Conservation (phyloP, 2,329 filamentous ascomycete genomes). For the Xylaria sp. region DNA sequence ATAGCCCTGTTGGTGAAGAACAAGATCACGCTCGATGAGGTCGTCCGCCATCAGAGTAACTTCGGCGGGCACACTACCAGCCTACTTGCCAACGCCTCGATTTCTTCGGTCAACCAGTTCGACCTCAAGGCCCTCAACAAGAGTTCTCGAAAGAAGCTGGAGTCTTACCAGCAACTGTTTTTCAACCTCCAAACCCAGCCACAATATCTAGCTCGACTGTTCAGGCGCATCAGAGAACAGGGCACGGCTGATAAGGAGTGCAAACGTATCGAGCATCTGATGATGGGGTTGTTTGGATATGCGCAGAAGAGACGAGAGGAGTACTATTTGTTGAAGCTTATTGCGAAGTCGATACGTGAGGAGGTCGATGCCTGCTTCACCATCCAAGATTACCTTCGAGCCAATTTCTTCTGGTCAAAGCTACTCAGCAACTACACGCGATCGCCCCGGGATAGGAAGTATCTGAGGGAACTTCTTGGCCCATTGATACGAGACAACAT, state of each 20-base stretch:
- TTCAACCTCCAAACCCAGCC: conserved; percentile 97
- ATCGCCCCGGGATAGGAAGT: conserved; percentile 90
- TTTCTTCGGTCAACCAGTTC: conserved; percentile 87
- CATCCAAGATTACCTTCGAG: conserved; percentile 83
- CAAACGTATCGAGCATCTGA: conserved; percentile 87
- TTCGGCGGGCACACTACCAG: conserved; percentile 88
- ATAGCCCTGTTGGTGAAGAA: conserved; percentile 98
- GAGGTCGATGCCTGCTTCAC: conserved; percentile 75
- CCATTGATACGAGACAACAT: conserved; percentile 88
- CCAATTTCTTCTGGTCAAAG: conserved; percentile 92
- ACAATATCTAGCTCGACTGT: conserved; percentile 87
- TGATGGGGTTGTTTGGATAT: conserved; percentile 97
- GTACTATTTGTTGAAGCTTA: conserved; percentile 91
- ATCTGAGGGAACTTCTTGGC: conserved; percentile 82
- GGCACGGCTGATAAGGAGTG: conserved; percentile 88
- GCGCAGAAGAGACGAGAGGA: conserved; percentile 96
- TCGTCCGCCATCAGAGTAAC: conserved; percentile 94
- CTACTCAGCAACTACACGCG: conserved; percentile 85
- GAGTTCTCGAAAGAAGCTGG: conserved; percentile 90
- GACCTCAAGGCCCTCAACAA: conserved; percentile 98
- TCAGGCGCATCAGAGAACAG: conserved; percentile 80
- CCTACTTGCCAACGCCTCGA: conserved; percentile 84
- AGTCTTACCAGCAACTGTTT: conserved; percentile 96
- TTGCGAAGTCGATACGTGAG: conserved; percentile 80
- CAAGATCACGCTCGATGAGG: conserved; percentile 98